These are phyloP conservation scores for Colletotrichum spinosum DNA, from an alignment of 2,329 filamentous ascomycete genomes.

Conservation along the genomic window DNA sequence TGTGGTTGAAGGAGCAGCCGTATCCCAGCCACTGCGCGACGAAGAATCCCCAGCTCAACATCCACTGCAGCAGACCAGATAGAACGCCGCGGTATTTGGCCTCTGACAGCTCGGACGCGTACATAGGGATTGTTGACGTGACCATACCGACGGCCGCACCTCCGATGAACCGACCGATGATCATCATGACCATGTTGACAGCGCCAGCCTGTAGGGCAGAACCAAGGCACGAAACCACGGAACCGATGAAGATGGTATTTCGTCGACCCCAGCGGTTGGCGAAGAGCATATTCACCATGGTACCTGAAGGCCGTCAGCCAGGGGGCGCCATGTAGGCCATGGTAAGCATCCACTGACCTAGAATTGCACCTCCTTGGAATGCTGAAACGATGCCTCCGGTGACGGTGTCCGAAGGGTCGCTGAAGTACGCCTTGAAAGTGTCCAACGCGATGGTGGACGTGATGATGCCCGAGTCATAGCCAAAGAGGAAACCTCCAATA, in stretches of 20 bases:
- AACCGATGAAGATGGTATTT: conserved; percentile 45
- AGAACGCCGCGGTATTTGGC: conserved; percentile 52
- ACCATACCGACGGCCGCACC: conserved; percentile 60
- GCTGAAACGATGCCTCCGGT: conserved; percentile 43
- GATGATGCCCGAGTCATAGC: conserved; percentile 61
- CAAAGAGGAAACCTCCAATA: conserved; percentile 49
- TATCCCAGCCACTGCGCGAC: conserved; percentile 51
- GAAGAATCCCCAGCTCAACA: conserved; percentile 55
- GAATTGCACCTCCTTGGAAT: conserved; percentile 43
- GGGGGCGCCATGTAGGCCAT: no score
- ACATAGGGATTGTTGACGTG: conserved; percentile 59
- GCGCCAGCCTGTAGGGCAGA: conserved; percentile 47
- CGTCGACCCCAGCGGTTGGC: conserved; percentile 46
- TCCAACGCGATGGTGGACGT: conserved; percentile 46
- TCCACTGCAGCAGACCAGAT: conserved; percentile 57
- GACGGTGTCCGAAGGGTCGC: conserved; percentile 46
- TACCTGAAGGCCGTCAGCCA: conserved; percentile 5
- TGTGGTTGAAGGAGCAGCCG: conserved; percentile 44
- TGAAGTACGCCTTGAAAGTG: conserved; percentile 54
- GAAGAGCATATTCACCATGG: conserved; percentile 45
- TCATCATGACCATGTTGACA: conserved; percentile 55
- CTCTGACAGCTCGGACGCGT: conserved; percentile 55
- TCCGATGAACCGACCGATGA: conserved; percentile 60
- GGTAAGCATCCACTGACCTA: conserved; percentile 17
- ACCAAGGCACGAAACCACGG: conserved; percentile 45